A percentile compares a stretch with the other conserved stretches of the same genome.
Conservation (phyloP, 1,284 basidiomycete species). For the Taiwanofungus camphoratus region DNA sequence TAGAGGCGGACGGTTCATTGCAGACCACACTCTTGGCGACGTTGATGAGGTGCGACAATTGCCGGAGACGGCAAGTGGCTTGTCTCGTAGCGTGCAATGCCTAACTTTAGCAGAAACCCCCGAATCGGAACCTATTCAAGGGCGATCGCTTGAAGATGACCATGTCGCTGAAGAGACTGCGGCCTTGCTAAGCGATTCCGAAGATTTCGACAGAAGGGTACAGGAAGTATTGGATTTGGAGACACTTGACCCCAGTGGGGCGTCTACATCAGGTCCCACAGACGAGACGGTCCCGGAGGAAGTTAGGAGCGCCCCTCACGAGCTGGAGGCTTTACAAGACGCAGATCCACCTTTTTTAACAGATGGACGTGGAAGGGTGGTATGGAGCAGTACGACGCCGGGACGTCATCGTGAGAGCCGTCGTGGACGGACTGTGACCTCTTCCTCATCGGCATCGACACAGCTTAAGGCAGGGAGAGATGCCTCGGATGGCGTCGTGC, state of each 20-base stretch:
- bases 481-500: conserved; percentile 6
- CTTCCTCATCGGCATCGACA: conserved; percentile 9
- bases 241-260: neutral
- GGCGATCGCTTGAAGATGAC: neutral
- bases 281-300: neutral
- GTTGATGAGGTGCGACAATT: conserved; percentile 3
- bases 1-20: neutral
- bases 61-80: neutral
- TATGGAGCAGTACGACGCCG: conserved; percentile 42
- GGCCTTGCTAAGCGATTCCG: conserved; percentile 3
- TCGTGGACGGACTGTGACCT: conserved; percentile 12
- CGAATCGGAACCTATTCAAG: neutral
- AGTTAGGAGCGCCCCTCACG: neutral
- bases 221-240: neutral
- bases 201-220: conserved; percentile 4
- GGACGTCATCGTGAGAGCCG: conserved; percentile 16
- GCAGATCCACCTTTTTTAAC: conserved; percentile 54
- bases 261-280: neutral
- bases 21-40: neutral
- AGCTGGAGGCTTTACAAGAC: conserved; percentile 22
- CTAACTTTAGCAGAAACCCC: neutral
- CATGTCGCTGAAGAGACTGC: conserved; percentile 3
- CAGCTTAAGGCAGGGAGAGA: conserved; percentile 11
- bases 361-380: conserved; percentile 45
- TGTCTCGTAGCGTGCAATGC: no score